Evolutionary conservation across 2,329 filamentous ascomycete genomes (phyloP).

Genomic region (Ceratocystis papillata): DNA sequence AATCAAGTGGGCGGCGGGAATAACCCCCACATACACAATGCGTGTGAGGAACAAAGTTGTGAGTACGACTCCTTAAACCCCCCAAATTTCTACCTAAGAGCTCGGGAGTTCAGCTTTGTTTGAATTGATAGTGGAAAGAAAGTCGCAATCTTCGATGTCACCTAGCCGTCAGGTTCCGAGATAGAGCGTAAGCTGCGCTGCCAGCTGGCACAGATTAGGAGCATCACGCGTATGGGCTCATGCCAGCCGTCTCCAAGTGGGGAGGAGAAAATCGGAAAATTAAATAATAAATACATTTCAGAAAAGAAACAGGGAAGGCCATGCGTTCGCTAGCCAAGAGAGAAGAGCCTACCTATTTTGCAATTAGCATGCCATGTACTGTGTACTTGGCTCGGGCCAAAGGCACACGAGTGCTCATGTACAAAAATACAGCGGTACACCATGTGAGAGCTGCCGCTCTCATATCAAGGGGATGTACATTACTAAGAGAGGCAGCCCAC

Average conservation of each 20-base stretch:
- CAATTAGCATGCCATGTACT: not conserved
- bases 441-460: not conserved
- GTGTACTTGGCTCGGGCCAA: too few relatives aligned
- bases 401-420: not conserved
- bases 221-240: not conserved
- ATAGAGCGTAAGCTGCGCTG: not conserved
- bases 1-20: not conserved
- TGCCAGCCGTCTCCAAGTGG: not conserved
- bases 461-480: not conserved
- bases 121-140: not conserved
- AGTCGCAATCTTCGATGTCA: slow-evolving; percentile 14
- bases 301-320: not conserved
- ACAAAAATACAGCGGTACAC: not conserved
- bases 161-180: not conserved
- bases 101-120: not conserved
- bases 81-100: not conserved
- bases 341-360: not conserved
- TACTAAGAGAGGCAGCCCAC: not conserved
- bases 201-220: not conserved
- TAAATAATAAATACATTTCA: slow-evolving; percentile 3
- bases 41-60: not conserved
- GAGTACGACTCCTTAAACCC: not conserved
- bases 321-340: not conserved
- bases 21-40: not conserved
- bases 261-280: not conserved